These are phyloP conservation scores for Scutellaria minor DNA, from an alignment of 257 asterid genomes.

Conservation along the genomic window DNA sequence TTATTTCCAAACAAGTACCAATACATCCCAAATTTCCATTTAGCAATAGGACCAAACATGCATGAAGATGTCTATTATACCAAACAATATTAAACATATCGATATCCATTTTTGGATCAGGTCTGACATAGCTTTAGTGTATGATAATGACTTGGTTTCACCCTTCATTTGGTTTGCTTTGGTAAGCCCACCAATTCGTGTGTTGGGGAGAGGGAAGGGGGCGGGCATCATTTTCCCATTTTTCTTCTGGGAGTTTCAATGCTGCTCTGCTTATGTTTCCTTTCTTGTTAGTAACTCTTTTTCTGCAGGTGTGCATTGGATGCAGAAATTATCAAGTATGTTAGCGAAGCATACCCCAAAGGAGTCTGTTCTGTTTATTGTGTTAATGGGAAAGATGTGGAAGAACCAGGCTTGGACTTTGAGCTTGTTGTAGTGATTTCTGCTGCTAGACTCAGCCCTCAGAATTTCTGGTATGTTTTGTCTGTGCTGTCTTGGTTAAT, in stretches of 20 bases:
- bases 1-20: background rate
- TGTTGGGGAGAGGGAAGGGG: no score
- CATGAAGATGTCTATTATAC: no score
- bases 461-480: constrained; percentile 79
- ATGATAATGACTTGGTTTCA: background rate
- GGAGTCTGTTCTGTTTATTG: constrained; percentile 91
- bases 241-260: constrained; percentile 5
- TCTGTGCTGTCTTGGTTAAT: constrained; percentile 9
- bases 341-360: constrained; percentile 85
- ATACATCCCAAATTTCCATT: background rate
- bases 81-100: background rate
- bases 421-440: constrained; percentile 92
- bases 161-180: background rate
- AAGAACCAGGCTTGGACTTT: constrained; percentile 82
- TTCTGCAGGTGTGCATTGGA: constrained; percentile 75
- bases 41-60: no score
- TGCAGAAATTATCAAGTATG: constrained; percentile 82
- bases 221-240: background rate
- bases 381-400: constrained; percentile 77
- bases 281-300: constrained; percentile 36
- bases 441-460: constrained; percentile 94
- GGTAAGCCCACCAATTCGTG: no score
- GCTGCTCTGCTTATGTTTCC: constrained; percentile 37
- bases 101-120: background rate
- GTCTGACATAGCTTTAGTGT: constrained; percentile 18